Evolutionary conservation across 139 green algal genomes (phyloP).

Genomic region (Limnomonas spitsbergensis): DNA sequence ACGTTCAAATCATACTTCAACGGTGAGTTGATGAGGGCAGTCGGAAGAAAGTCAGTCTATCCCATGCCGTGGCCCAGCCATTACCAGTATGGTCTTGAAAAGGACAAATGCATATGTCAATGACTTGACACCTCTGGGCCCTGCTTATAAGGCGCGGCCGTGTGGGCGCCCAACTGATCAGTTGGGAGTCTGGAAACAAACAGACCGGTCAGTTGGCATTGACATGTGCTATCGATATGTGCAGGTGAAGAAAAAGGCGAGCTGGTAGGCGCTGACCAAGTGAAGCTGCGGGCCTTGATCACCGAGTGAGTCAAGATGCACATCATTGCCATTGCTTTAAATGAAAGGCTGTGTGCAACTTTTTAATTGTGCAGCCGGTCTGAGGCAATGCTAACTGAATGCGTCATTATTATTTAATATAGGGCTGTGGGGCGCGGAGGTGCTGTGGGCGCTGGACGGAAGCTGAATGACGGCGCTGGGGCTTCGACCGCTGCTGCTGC

Average conservation of each 20-base stretch:
- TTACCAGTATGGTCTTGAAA: too few species aligned
- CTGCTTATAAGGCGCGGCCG: too few species aligned
- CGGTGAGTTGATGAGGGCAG: not conserved
- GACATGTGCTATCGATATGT: too few species aligned
- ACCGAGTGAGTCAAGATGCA: not conserved
- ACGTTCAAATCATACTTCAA: slow-evolving; percentile 12
- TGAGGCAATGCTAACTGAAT: not conserved
- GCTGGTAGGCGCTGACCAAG: not conserved
- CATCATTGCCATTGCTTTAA: too few species aligned
- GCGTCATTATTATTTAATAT: not conserved
- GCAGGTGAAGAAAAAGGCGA: not conserved
- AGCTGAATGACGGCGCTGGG: not conserved
- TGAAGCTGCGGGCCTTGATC: not conserved
- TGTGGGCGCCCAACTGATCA: too few species aligned
- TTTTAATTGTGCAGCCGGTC: not conserved
- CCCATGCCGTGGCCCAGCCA: too few species aligned
- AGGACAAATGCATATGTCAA: too few species aligned
- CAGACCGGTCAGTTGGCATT: too few species aligned
- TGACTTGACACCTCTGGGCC: too few species aligned
- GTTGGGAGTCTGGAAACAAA: too few species aligned
- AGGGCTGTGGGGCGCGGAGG: not conserved
- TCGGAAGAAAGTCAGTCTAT: too few species aligned
- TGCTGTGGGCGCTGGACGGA: not conserved
- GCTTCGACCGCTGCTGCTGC: not conserved
- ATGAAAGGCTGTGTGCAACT: too few species aligned